Percentiles rank a stretch among this genome's conserved stretches.
These are phyloP conservation scores for Aureobasidium melanogenum DNA, from an alignment of 2,329 filamentous ascomycete genomes.

Conservation along the genomic window DNA sequence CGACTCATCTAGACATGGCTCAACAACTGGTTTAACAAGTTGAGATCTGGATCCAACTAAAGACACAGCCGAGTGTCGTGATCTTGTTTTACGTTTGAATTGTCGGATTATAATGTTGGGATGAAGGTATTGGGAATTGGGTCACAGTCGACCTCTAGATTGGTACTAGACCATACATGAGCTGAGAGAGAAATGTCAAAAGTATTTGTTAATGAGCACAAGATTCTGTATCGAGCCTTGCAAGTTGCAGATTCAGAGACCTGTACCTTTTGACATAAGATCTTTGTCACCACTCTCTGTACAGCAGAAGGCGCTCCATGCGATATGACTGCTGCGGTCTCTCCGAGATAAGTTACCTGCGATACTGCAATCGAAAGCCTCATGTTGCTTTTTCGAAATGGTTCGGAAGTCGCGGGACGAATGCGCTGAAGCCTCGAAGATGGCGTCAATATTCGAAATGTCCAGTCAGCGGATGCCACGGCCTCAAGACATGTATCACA, in stretches of 20 bases:
- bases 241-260: neutral
- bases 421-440: neutral
- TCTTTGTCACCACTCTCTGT: neutral
- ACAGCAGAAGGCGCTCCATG: neutral
- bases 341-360: neutral
- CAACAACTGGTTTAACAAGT: neutral
- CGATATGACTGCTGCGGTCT: neutral
- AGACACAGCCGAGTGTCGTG: neutral
- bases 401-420: neutral
- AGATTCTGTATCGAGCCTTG: neutral
- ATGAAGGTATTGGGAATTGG: neutral
- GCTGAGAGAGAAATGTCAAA: neutral
- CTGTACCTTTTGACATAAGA: no score
- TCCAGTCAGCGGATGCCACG: neutral
- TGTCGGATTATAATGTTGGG: neutral
- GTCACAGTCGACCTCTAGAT: neutral
- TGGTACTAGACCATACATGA: neutral
- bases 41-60: neutral
- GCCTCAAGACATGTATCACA: neutral
- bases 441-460: neutral
- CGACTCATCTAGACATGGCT: neutral
- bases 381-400: neutral
- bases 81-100: neutral
- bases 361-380: neutral
- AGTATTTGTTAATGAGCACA: neutral